Conservation (phyloP, 2,329 filamentous ascomycete species). For the Pestalotiopsis sp. region DNA sequence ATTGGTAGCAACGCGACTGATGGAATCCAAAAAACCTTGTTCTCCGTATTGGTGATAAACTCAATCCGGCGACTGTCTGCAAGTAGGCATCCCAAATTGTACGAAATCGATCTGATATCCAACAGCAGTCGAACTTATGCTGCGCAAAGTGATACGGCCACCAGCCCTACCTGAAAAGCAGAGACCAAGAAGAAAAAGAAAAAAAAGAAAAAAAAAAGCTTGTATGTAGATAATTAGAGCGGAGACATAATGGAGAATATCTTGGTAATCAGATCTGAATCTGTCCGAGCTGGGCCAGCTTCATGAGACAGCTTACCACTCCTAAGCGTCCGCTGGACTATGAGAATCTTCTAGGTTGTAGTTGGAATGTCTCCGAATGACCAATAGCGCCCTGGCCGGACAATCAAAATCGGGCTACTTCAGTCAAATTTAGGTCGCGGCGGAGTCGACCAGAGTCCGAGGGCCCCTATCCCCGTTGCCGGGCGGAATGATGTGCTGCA, state of each 20-base stretch:
- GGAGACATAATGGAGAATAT: not conserved
- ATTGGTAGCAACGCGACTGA: not conserved
- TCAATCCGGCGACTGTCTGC: not conserved
- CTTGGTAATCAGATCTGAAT: conserved; percentile 4
- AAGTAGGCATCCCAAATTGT: not conserved
- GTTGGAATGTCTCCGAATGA: not conserved
- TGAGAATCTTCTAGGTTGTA: not conserved
- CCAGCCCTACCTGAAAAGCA: no score
- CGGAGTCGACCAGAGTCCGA: not conserved
- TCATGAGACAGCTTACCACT: not conserved
- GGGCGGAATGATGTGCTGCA: not conserved
- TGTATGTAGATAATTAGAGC: not conserved
- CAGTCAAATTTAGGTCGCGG: not conserved
- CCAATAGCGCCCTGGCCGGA: not conserved
- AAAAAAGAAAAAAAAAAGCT: no score
- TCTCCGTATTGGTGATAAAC: not conserved
- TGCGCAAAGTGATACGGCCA: no score
- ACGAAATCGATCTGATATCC: no score
- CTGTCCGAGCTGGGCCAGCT: not conserved
- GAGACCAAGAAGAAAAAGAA: no score
- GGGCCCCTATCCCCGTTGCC: conserved; percentile 1
- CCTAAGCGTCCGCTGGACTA: not conserved
- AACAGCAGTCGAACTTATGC: no score
- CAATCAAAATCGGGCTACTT: not conserved
- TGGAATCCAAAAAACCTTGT: not conserved